These are phyloP conservation scores for Botryobasidium botryosum DNA, from an alignment of 768 basidiomycete genomes.

Conservation along the genomic window DNA sequence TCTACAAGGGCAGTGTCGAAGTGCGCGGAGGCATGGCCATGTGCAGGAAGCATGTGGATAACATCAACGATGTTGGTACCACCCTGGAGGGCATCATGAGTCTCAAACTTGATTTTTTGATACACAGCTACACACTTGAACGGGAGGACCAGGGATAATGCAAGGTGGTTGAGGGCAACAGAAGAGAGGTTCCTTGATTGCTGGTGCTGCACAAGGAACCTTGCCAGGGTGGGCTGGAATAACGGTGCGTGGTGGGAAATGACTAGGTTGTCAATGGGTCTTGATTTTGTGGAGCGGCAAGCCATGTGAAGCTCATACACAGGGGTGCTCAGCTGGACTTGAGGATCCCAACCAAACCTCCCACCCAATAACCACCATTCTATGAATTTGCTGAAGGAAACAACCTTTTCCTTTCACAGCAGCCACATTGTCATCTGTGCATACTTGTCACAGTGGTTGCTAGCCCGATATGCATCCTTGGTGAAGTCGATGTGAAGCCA, in stretches of 20 bases:
- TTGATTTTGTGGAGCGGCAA: too few relatives aligned
- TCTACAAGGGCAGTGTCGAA: conserved; percentile 3
- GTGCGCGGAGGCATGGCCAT: not conserved
- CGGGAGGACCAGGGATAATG: not conserved
- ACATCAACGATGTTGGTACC: not conserved
- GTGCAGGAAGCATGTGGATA: not conserved
- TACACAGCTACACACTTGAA: not conserved
- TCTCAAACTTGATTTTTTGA: not conserved
- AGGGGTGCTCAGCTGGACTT: too few relatives aligned
- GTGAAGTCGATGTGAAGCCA: conserved; percentile 19
- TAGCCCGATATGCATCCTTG: conserved; percentile 5
- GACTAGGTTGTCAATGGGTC: too few relatives aligned
- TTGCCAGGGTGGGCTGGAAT: too few relatives aligned
- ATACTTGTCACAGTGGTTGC: not conserved
- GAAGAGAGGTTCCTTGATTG: too few relatives aligned
- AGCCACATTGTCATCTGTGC: conserved; percentile 6
- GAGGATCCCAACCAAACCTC: too few relatives aligned
- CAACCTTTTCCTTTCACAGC: conserved; percentile 1
- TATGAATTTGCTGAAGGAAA: too few relatives aligned
- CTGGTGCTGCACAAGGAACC: too few relatives aligned
- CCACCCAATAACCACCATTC: too few relatives aligned
- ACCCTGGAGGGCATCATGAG: not conserved
- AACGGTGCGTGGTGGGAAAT: too few relatives aligned
- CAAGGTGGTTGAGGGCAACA: too few relatives aligned
- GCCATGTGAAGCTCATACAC: too few relatives aligned